Percentiles rank a stretch among this genome's conserved stretches.
phyloP scores from a whole-genome alignment of 768 basidiomycete genomes.

The Favolaschia claudopus region DNA sequence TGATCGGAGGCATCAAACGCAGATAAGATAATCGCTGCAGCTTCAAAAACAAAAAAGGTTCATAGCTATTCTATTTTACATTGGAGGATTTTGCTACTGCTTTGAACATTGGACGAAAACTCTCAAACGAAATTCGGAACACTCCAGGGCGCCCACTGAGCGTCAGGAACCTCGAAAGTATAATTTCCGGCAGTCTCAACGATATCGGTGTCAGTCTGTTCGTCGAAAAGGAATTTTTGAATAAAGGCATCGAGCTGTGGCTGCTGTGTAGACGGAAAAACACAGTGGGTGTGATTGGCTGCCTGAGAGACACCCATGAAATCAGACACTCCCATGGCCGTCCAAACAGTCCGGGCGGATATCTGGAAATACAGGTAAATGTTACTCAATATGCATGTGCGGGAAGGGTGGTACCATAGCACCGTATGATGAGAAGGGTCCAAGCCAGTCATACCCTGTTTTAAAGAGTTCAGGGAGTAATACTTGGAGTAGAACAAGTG shows the following conservation, averaged over 20 bases:
- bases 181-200: slow-evolving; percentile 49
- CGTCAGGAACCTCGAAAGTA: slow-evolving; percentile 15
- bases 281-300: slow-evolving; percentile 62
- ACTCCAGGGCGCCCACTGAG: slow-evolving; percentile 23
- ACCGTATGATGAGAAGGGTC: slow-evolving; percentile 57
- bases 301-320: slow-evolving; percentile 62
- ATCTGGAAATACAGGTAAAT: too few relatives aligned
- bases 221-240: slow-evolving; percentile 60
- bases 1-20: too few relatives aligned
- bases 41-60: too few relatives aligned
- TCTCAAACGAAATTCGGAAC: slow-evolving; percentile 7
- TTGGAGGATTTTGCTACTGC: background rate
- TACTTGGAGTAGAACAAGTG: too few relatives aligned
- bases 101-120: too few relatives aligned
- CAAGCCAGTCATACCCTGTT: slow-evolving; percentile 64
- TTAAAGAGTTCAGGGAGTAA: too few relatives aligned
- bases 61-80: too few relatives aligned
- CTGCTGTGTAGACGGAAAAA: slow-evolving; percentile 56
- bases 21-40: too few relatives aligned
- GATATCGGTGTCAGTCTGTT: slow-evolving; percentile 54
- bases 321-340: slow-evolving; percentile 57
- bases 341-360: slow-evolving; percentile 56
- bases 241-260: slow-evolving; percentile 59
- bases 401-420: too few relatives aligned
- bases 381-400: too few relatives aligned